phyloP scores from a whole-genome alignment of 202 grass and related monocot species.

The Schoenoplectus triqueter region DNA sequence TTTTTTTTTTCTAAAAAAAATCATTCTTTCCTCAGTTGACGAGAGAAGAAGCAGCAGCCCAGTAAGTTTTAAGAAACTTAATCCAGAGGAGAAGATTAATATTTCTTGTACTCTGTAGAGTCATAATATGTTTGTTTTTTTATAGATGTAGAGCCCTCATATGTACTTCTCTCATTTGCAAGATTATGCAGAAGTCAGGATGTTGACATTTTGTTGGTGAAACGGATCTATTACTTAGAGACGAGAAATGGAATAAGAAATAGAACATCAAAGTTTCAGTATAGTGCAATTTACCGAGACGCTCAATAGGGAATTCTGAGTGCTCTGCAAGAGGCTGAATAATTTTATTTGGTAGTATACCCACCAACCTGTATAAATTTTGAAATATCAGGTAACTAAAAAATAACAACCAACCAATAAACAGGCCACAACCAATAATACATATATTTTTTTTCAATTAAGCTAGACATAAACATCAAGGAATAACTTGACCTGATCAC shows the following conservation, averaged over 20 bases:
- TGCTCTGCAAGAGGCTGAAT: constrained; percentile 89
- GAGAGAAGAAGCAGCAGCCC: not conserved
- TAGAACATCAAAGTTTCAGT: constrained; percentile 23
- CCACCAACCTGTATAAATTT: constrained; percentile 67
- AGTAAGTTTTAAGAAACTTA: not conserved
- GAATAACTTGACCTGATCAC: constrained; percentile 65
- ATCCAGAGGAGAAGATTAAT: not conserved
- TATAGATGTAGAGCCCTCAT: not conserved
- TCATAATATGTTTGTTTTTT: not conserved
- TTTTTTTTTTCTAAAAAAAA: not conserved
- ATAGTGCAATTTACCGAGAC: constrained; percentile 56
- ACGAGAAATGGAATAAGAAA: constrained; percentile 1
- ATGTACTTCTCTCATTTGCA: not conserved
- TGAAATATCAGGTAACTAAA: constrained; percentile 11
- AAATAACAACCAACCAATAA: not conserved
- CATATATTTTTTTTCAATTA: not conserved
- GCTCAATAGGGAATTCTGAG: constrained; percentile 91
- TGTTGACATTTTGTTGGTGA: not conserved
- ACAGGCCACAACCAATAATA: not conserved
- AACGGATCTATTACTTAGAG: constrained; percentile 16
- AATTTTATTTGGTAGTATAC: constrained; percentile 87
- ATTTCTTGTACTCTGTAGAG: not conserved
- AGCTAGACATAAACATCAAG: constrained; percentile 2
- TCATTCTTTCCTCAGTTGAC: not conserved
- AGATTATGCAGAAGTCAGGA: not conserved